Conservation (phyloP, 345 rosid genomes). For the Populus davidiana region DNA sequence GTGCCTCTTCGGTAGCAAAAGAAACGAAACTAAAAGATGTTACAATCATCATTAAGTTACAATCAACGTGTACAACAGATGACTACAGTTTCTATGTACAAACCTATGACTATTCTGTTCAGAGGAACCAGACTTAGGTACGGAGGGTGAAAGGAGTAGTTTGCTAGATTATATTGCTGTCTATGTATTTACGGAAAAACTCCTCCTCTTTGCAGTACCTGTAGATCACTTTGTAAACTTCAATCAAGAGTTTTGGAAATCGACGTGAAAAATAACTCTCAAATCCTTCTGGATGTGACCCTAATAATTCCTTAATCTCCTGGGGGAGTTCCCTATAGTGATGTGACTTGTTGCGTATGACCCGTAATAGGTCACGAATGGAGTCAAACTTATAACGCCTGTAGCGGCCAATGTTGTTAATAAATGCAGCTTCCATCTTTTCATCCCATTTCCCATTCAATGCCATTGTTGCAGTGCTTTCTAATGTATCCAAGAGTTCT, state of each 20-base stretch:
- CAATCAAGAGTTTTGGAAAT: conserved; percentile 73
- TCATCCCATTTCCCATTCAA: conserved; percentile 83
- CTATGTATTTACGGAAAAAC: conserved; percentile 63
- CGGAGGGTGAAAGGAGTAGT: background rate
- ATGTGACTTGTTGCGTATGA: conserved; percentile 77
- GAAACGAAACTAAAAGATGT: background rate
- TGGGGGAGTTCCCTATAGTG: conserved; percentile 82
- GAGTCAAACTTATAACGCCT: conserved; percentile 75
- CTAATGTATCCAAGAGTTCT: conserved; percentile 58
- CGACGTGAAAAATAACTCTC: conserved; percentile 63
- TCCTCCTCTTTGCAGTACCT: conserved; percentile 61
- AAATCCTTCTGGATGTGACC: conserved; percentile 79
- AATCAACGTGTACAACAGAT: background rate
- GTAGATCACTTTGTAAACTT: conserved; percentile 62
- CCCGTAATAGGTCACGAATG: conserved; percentile 74
- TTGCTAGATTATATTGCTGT: conserved; percentile 15
- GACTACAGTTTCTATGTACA: conserved; percentile 4
- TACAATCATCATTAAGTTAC: background rate
- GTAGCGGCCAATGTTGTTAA: conserved; percentile 63
- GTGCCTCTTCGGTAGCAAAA: background rate
- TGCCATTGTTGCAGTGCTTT: conserved; percentile 57
- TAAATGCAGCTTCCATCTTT: conserved; percentile 63
- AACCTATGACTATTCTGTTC: background rate
- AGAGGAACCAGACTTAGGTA: background rate
- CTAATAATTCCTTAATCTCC: conserved; percentile 78